Evolutionary conservation across 495 filamentous ascomycete species (phyloP).

Genomic region (Glonium stellatum): DNA sequence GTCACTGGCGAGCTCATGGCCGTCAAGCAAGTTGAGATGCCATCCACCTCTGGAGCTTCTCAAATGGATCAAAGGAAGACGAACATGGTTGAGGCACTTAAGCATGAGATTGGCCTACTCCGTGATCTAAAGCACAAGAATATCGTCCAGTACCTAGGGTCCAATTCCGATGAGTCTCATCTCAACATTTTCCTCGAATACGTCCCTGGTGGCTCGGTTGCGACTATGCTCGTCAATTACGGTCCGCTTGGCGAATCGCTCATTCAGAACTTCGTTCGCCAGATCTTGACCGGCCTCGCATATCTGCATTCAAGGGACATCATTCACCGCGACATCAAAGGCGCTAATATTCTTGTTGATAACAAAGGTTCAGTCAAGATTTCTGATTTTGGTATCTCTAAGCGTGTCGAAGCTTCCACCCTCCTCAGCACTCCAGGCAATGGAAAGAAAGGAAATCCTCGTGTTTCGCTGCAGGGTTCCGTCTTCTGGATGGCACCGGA

Average conservation of each 20-base stretch:
- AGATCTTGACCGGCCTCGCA: slow-evolving; percentile 89
- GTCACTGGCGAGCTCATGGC: slow-evolving; percentile 97
- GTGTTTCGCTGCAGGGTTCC: slow-evolving; percentile 89
- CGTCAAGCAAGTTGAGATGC: slow-evolving; percentile 96
- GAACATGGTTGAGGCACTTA: slow-evolving; percentile 93
- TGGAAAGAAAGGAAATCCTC: slow-evolving; percentile 49
- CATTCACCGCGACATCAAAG: slow-evolving; percentile 98
- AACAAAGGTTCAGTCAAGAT: slow-evolving; percentile 99
- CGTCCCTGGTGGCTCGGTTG: slow-evolving; percentile 93
- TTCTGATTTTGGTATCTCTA: slow-evolving; percentile 97
- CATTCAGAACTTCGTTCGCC: slow-evolving; percentile 92
- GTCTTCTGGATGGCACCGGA: slow-evolving; percentile 99
- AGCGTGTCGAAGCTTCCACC: slow-evolving; percentile 81
- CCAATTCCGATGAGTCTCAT: slow-evolving; percentile 79
- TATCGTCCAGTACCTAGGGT: slow-evolving; percentile 96
- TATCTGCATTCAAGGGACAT: slow-evolving; percentile 94
- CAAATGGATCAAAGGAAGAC: slow-evolving; percentile 85
- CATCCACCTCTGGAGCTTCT: slow-evolving; percentile 67
- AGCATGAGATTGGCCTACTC: slow-evolving; percentile 90
- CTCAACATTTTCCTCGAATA: slow-evolving; percentile 99
- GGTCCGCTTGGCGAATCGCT: slow-evolving; percentile 88
- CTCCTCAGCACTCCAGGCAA: slow-evolving; percentile 49
- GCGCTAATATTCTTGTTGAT: slow-evolving; percentile 96
- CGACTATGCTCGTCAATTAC: slow-evolving; percentile 96
- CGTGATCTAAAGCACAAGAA: slow-evolving; percentile 93